These are phyloP conservation scores for Solanum neorickii DNA, from an alignment of 257 asterid species.

Conservation along the genomic window DNA sequence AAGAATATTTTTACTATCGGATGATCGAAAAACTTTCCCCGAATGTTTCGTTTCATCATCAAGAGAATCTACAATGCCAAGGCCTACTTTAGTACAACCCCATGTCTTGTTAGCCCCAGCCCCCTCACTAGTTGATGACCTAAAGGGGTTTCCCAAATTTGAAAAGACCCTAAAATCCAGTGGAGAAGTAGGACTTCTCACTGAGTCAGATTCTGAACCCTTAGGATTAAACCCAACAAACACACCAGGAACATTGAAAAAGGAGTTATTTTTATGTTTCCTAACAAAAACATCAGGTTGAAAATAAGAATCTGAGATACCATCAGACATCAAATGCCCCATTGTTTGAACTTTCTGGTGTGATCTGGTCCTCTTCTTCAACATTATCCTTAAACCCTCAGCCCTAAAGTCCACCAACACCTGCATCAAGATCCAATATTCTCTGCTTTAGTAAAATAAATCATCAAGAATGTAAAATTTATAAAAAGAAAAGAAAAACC, in stretches of 20 bases:
- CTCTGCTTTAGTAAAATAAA: not conserved
- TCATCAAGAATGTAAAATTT: not conserved
- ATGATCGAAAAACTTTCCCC: constrained; percentile 25
- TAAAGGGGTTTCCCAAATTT: constrained; percentile 55
- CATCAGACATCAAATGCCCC: constrained; percentile 46
- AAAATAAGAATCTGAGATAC: constrained; percentile 38
- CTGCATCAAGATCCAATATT: constrained; percentile 7
- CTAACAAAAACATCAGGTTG: constrained; percentile 35
- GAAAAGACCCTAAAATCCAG: constrained; percentile 77
- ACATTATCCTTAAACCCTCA: constrained; percentile 28
- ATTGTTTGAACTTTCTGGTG: constrained; percentile 45
- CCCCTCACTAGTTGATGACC: constrained; percentile 40
- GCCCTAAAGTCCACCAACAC: constrained; percentile 11
- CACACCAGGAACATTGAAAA: constrained; percentile 40
- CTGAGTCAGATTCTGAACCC: constrained; percentile 70
- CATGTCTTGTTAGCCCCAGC: constrained; percentile 43
- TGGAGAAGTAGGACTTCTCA: constrained; percentile 84
- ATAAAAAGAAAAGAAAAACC: not conserved
- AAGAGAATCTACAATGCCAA: constrained; percentile 77
- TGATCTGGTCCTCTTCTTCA: constrained; percentile 67
- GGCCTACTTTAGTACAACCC: constrained; percentile 72
- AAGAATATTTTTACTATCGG: constrained; percentile 49
- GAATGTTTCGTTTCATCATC: constrained; percentile 30
- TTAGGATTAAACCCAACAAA: constrained; percentile 58
- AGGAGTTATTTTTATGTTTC: constrained; percentile 38